Percentiles rank a stretch among this genome's conserved stretches.
Conservation (phyloP, 208 protist species). For the Crithidia brevicula region DNA sequence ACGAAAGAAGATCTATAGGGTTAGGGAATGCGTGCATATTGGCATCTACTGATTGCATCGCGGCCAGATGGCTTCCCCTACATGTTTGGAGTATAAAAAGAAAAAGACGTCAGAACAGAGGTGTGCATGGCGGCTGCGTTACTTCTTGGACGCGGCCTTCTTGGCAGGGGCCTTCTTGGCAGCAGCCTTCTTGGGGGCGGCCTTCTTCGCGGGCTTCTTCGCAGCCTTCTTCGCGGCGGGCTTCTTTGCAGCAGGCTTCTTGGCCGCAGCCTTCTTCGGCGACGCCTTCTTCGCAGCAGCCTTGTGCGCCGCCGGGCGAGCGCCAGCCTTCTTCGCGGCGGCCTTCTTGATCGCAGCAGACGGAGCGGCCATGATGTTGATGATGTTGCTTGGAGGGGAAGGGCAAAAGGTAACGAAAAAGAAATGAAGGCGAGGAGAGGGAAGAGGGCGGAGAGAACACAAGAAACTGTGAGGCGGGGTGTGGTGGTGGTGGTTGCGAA, state of each 20-base stretch:
- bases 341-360: constrained; percentile 30
- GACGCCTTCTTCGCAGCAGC: constrained; percentile 27
- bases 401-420: not conserved
- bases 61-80: no score
- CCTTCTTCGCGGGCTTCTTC: constrained; percentile 10
- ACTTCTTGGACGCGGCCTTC: constrained; percentile 39
- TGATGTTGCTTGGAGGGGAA: not conserved
- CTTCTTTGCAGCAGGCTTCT: constrained; percentile 20
- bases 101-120: not conserved
- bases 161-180: not conserved
- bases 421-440: not conserved
- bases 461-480: not conserved
- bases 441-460: not conserved
- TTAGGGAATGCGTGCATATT: no score
- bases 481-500: not conserved
- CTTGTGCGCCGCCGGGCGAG: constrained; percentile 27
- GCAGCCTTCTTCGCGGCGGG: not conserved
- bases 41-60: no score
- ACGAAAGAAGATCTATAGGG: not conserved
- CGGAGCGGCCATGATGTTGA: constrained; percentile 25
- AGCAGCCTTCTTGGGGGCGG: constrained; percentile 28
- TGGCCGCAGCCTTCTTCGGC: constrained; percentile 13
- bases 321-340: constrained; percentile 28
- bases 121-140: not conserved
- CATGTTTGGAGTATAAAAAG: not conserved